phyloP scores from a whole-genome alignment of 2,329 filamentous ascomycete genomes.

The Fusarium chuoi region DNA sequence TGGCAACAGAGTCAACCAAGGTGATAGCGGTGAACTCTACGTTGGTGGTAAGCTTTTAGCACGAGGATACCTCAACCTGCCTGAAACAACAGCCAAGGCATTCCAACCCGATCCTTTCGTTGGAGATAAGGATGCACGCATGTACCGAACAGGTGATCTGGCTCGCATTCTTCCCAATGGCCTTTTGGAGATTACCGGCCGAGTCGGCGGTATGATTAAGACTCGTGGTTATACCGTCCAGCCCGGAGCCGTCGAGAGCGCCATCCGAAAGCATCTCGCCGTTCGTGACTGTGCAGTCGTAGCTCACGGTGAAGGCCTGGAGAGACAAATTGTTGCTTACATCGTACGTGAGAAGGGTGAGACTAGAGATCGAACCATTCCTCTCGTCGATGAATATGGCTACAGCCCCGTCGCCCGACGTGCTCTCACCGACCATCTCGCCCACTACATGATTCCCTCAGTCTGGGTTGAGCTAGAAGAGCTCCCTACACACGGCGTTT shows the following conservation, averaged over 20 bases:
- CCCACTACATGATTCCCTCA: slow-evolving; percentile 85
- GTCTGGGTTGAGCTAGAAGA: slow-evolving; percentile 79
- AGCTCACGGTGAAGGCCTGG: slow-evolving; percentile 79
- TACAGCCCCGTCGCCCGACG: slow-evolving; percentile 76
- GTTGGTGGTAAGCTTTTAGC: slow-evolving; percentile 80
- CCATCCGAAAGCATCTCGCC: slow-evolving; percentile 74
- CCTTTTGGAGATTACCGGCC: slow-evolving; percentile 78
- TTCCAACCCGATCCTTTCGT: slow-evolving; percentile 76
- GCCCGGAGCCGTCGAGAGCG: slow-evolving; percentile 79
- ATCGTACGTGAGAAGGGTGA: slow-evolving; percentile 74
- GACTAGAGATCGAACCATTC: slow-evolving; percentile 64
- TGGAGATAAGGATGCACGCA: slow-evolving; percentile 67
- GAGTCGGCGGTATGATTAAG: slow-evolving; percentile 84
- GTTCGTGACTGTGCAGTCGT: slow-evolving; percentile 78
- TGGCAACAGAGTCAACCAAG: slow-evolving; percentile 70
- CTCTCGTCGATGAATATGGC: slow-evolving; percentile 76
- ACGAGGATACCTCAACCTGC: slow-evolving; percentile 81
- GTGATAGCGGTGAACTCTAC: slow-evolving; percentile 76
- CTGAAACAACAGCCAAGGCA: slow-evolving; percentile 78
- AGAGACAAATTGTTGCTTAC: slow-evolving; percentile 80
- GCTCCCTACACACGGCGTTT: slow-evolving; percentile 80
- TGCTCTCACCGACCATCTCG: slow-evolving; percentile 72
- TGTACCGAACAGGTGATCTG: slow-evolving; percentile 80
- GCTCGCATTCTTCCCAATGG: slow-evolving; percentile 75
- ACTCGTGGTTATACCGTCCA: slow-evolving; percentile 82